phyloP scores from a whole-genome alignment of 2,329 filamentous ascomycete genomes.

The Lomentospora prolificans region DNA sequence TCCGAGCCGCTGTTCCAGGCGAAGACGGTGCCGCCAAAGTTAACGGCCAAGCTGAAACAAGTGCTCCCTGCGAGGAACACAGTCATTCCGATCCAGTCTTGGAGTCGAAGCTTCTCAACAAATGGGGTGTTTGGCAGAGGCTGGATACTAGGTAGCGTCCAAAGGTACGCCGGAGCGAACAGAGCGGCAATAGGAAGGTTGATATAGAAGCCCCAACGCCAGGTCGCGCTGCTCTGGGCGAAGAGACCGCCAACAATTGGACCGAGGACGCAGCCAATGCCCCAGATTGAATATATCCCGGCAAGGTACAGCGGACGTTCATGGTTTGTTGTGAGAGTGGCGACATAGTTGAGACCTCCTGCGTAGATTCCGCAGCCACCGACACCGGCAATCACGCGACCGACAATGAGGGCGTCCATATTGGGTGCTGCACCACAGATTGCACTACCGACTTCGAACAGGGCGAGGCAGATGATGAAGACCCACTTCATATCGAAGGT shows the following conservation, averaged over 20 bases:
- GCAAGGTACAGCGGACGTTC: constrained; percentile 19
- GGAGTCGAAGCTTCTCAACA: not conserved
- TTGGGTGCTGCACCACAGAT: constrained; percentile 28
- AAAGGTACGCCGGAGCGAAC: not conserved
- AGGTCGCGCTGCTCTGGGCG: constrained; percentile 25
- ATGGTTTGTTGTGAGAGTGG: constrained; percentile 14
- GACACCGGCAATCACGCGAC: constrained; percentile 29
- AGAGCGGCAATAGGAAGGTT: constrained; percentile 1
- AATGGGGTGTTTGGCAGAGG: not conserved
- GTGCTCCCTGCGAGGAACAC: not conserved
- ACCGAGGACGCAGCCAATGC: constrained; percentile 34
- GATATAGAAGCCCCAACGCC: constrained; percentile 25
- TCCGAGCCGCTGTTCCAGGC: constrained; percentile 33
- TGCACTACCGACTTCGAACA: constrained; percentile 20
- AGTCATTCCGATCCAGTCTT: not conserved
- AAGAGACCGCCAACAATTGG: constrained; percentile 36
- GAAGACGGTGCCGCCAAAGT: constrained; percentile 39
- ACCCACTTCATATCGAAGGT: constrained; percentile 35
- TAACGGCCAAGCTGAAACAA: constrained; percentile 29
- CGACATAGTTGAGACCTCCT: constrained; percentile 18
- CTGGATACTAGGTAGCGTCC: not conserved
- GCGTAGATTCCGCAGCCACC: constrained; percentile 30
- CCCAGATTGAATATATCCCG: constrained; percentile 25
- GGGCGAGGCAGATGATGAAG: constrained; percentile 16
- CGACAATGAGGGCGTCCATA: constrained; percentile 35